These are phyloP conservation scores for Colletotrichum siamense DNA, from an alignment of 2,329 filamentous ascomycete genomes.

Conservation along the genomic window DNA sequence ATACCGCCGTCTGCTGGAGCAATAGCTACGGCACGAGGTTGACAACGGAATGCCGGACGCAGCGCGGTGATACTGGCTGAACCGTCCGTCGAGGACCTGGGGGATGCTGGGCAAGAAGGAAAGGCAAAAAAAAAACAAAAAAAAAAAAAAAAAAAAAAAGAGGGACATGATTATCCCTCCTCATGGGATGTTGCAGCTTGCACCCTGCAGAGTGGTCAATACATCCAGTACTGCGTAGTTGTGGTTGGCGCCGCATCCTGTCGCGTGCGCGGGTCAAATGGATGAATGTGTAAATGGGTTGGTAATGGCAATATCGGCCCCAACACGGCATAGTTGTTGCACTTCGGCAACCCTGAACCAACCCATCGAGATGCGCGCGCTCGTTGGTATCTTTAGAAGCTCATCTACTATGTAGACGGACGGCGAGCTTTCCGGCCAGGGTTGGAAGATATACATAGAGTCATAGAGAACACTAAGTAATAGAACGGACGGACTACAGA, in stretches of 20 bases:
- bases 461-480: background rate
- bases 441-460: background rate
- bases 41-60: background rate
- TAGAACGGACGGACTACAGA: background rate
- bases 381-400: background rate
- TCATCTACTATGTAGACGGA: background rate
- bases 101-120: background rate
- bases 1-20: background rate
- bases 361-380: background rate
- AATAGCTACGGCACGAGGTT: background rate
- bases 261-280: constrained; percentile 15
- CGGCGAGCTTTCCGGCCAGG: background rate
- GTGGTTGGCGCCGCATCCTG: background rate
- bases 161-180: background rate
- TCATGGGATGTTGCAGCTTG: background rate
- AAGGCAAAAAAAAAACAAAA: no score
- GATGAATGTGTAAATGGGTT: background rate
- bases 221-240: background rate
- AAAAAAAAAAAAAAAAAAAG: background rate
- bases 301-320: background rate
- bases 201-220: background rate
- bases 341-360: background rate
- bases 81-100: background rate
- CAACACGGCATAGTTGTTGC: background rate
- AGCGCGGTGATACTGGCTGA: background rate